Base-by-base conservation (phyloP, 495 filamentous ascomycete species). In the Thozetella sp. region DNA sequence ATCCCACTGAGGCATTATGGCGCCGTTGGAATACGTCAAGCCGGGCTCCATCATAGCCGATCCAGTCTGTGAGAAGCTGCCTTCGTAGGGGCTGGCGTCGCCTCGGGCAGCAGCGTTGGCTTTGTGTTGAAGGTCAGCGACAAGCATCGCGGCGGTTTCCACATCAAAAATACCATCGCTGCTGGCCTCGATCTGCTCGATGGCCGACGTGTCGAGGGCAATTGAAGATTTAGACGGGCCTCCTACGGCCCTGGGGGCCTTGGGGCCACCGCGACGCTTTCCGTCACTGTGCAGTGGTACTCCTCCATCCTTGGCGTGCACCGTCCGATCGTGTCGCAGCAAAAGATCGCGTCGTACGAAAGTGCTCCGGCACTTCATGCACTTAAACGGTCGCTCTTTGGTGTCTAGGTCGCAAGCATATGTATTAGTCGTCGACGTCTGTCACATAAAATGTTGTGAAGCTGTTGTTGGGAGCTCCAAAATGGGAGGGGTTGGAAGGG, bases 371-470 rank as follows among this genome's bases (percentile, higher is more conserved):
- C 95, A 99, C 80, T 99, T 99, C 70, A 89, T 79, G 79, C 95
- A 99, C 71, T 97, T 97, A 84, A 99, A 99, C 30, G 95, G 95
- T 59, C 95, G 90, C 76, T 99, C 95, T 80, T 99, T 99, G 54
- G 95, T 99, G 77, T 97, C 94, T 97, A 78, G 65, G 58, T 51
- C 51, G 9, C 11, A 15, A 17, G 45, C 58, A n/a, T n/a, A n/a
- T n/a, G n/a, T n/a, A n/a, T n/a, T n/a, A n/a, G n/a, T n/a, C n/a
- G n/a, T n/a, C n/a, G n/a, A n/a, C n/a, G n/a, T n/a, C n/a, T n/a
- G n/a, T n/a, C n/a, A n/a, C n/a, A 40, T 25, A 26, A 26, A 43
- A 22, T 12, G 53, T 11, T 17, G 13, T 26, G 25, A 26, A 46
- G 45, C 22, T 22, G 22, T 34, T 26, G 23, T 19, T 22, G 51